These are phyloP conservation scores for Phytophthora macrochlamydospora DNA, from an alignment of 352 stramenopile species.

Conservation along the genomic window DNA sequence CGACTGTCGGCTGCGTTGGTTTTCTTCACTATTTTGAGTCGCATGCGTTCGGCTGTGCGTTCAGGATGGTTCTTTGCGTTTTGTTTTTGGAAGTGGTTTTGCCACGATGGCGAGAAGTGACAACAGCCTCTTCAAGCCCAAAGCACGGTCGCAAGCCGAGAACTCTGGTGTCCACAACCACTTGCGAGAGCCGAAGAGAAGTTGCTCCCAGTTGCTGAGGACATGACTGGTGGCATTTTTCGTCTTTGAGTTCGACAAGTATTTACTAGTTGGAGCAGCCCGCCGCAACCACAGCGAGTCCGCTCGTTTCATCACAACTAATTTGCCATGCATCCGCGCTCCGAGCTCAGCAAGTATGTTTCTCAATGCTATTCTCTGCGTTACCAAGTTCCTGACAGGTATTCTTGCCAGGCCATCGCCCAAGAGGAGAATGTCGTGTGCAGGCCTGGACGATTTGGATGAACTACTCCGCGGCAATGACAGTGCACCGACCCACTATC, in stretches of 20 bases:
- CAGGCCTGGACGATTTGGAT: conserved; percentile 60
- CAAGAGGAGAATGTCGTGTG: conserved; percentile 65
- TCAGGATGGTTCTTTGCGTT: conserved; percentile 30
- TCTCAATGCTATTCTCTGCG: no score
- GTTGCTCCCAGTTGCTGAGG: conserved; percentile 21
- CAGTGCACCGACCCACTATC: conserved; percentile 17
- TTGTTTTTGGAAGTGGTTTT: conserved; percentile 44
- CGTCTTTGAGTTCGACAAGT: conserved; percentile 42
- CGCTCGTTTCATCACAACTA: conserved; percentile 10
- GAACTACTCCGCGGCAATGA: conserved; percentile 39
- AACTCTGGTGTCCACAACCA: conserved; percentile 23
- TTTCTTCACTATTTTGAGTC: conserved; percentile 44
- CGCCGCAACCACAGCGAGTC: conserved; percentile 9
- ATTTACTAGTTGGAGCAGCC: conserved; percentile 24
- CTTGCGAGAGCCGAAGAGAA: conserved; percentile 18
- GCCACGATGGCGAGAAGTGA: conserved; percentile 38
- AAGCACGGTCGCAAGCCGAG: conserved; percentile 36
- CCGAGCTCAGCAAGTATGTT: conserved; percentile 42
- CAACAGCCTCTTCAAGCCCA: conserved; percentile 32
- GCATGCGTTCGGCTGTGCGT: conserved; percentile 6
- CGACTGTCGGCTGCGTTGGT: background rate
- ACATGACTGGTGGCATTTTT: conserved; percentile 36
- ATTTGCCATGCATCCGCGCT: conserved; percentile 40
- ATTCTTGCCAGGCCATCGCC: conserved; percentile 45
- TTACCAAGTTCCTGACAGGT: conserved; percentile 7